phyloP scores from a whole-genome alignment of 441 rosid genomes.

The Viola pubescens region DNA sequence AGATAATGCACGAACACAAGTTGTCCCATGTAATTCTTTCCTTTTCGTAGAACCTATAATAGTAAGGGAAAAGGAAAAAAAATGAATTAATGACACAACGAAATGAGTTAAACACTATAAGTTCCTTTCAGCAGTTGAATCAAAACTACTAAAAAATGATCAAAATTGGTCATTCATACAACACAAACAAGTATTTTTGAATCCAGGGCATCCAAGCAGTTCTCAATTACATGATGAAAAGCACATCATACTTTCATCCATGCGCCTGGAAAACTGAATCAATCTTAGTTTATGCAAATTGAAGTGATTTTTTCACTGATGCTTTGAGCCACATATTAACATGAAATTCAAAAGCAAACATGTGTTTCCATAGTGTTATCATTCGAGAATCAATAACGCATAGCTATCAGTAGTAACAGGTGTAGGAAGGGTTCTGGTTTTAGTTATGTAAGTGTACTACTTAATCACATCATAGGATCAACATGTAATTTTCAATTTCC shows the following conservation, averaged over 20 bases:
- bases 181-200: not conserved
- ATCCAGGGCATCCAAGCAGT: too few species aligned
- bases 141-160: too few species aligned
- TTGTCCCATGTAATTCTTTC: constrained; percentile 87
- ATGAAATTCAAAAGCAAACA: not conserved
- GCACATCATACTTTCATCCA: too few species aligned
- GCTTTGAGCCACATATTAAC: not conserved
- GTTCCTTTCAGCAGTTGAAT: too few species aligned
- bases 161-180: too few species aligned
- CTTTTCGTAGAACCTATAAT: constrained; percentile 75
- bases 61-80: not conserved
- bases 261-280: too few species aligned
- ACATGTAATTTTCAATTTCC: not conserved
- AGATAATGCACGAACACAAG: constrained; percentile 41
- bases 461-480: not conserved
- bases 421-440: not conserved
- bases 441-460: not conserved
- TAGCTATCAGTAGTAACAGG: not conserved
- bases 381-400: not conserved
- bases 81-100: not conserved
- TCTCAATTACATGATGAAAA: too few species aligned
- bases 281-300: too few species aligned
- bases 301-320: too few species aligned
- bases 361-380: not conserved
- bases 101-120: not conserved